These are phyloP conservation scores for Epichloe baconii DNA, from an alignment of 2,329 filamentous ascomycete genomes.

Conservation along the genomic window DNA sequence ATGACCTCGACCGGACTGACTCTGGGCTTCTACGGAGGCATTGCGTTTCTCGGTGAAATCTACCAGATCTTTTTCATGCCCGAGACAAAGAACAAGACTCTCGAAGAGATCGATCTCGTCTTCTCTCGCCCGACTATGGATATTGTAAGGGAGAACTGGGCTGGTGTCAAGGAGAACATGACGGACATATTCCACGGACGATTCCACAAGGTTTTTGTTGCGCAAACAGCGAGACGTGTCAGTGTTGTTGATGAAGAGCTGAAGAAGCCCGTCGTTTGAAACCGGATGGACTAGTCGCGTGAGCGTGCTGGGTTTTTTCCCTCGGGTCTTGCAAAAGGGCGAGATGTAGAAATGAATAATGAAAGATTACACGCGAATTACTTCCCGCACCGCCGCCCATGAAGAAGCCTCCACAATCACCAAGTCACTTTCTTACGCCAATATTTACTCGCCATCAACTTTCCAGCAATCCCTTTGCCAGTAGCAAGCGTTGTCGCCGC, in stretches of 20 bases:
- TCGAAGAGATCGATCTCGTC: constrained; percentile 59
- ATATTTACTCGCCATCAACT: no score
- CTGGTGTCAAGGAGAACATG: constrained; percentile 19
- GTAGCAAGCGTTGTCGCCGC: no score
- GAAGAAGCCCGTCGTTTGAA: constrained; percentile 3
- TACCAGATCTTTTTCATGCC: constrained; percentile 68
- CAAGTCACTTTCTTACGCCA: no score
- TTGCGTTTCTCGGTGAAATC: constrained; percentile 55
- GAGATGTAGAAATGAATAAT: no score
- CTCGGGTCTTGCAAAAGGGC: no score
- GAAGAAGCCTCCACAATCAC: no score
- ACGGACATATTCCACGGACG: constrained; percentile 12
- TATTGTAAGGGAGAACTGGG: constrained; percentile 46
- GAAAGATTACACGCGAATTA: no score
- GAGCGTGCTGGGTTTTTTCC: no score
- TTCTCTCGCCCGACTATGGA: constrained; percentile 51
- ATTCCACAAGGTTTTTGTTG: constrained; percentile 13
- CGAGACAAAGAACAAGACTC: constrained; percentile 54
- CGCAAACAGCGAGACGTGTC: constrained; percentile 10
- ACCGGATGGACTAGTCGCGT: no score
- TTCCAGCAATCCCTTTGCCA: no score
- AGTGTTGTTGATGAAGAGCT: constrained; percentile 6
- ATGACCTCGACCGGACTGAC: constrained; percentile 53
- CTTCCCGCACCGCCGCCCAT: no score
- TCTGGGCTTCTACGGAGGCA: constrained; percentile 62